These are phyloP conservation scores for Aspergillus affinis DNA, from an alignment of 495 filamentous ascomycete species.

Conservation along the genomic window DNA sequence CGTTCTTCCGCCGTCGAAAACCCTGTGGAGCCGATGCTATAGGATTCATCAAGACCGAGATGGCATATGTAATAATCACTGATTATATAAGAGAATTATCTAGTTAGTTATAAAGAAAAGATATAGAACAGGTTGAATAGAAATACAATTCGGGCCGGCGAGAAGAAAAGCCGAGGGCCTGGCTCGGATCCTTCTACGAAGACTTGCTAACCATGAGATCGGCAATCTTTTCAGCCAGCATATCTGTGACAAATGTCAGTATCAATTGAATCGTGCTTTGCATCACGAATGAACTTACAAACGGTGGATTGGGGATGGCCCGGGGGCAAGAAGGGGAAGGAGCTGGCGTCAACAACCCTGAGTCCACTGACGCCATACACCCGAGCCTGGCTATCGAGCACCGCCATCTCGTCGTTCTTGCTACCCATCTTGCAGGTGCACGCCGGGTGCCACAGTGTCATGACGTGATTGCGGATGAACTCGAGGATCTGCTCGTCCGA, in stretches of 20 bases:
- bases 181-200: too few species aligned
- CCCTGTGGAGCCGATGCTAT: too few species aligned
- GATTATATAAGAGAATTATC: too few species aligned
- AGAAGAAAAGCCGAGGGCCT: too few species aligned
- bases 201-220: neutral
- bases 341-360: constrained; percentile 1
- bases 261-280: neutral
- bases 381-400: neutral
- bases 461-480: neutral
- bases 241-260: neutral
- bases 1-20: too few species aligned
- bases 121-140: too few species aligned
- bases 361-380: constrained; percentile 3
- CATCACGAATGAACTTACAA: neutral
- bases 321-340: neutral
- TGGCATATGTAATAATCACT: too few species aligned
- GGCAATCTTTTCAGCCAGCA: constrained; percentile 4
- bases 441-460: neutral
- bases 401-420: neutral
- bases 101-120: too few species aligned
- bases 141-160: too few species aligned
- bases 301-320: neutral
- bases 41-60: too few species aligned
- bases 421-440: constrained; percentile 3
- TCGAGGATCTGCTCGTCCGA: constrained; percentile 1